phyloP scores from a whole-genome alignment of 768 basidiomycete genomes.

The Mycena amicta region DNA sequence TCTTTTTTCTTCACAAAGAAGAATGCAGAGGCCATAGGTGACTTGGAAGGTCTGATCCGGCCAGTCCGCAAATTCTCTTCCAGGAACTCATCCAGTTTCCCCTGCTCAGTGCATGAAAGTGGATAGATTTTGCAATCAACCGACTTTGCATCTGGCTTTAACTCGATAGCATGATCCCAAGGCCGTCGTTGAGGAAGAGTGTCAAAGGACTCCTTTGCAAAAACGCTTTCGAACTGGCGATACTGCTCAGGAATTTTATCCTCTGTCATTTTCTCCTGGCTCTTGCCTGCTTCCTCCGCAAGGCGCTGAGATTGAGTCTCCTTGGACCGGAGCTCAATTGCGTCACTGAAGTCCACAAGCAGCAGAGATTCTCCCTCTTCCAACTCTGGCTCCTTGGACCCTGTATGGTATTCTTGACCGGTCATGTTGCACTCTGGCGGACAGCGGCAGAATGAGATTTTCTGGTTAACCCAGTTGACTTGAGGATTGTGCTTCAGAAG shows the following conservation, averaged over 20 bases:
- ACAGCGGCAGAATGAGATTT: constrained; percentile 17
- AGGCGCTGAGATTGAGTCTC: constrained; percentile 1
- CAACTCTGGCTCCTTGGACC: neutral
- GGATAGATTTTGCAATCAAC: constrained; percentile 37
- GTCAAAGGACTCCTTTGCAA: constrained; percentile 22
- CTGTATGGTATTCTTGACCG: neutral
- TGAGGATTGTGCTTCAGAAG: constrained; percentile 25
- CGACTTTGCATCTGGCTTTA: constrained; percentile 31
- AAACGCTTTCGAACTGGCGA: constrained; percentile 14
- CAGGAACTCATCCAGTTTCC: constrained; percentile 30
- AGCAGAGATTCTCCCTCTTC: constrained; percentile 5
- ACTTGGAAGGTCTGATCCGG: constrained; percentile 28
- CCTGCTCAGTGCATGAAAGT: constrained; percentile 33
- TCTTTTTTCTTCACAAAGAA: constrained; percentile 25
- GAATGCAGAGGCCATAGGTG: constrained; percentile 25
- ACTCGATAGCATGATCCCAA: constrained; percentile 40
- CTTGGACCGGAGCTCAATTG: neutral
- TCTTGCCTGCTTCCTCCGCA: constrained; percentile 1
- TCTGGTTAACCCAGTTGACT: constrained; percentile 19
- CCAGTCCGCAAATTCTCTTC: constrained; percentile 31
- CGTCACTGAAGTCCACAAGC: neutral
- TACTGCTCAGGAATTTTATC: constrained; percentile 5
- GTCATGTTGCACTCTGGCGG: constrained; percentile 10
- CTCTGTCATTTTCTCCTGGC: neutral
- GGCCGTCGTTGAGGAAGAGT: constrained; percentile 30